Evolutionary conservation across 2,329 filamentous ascomycete genomes (phyloP), one percentile per base, ranked within the genome.

Genomic region (Diplodia intermedia): DNA sequence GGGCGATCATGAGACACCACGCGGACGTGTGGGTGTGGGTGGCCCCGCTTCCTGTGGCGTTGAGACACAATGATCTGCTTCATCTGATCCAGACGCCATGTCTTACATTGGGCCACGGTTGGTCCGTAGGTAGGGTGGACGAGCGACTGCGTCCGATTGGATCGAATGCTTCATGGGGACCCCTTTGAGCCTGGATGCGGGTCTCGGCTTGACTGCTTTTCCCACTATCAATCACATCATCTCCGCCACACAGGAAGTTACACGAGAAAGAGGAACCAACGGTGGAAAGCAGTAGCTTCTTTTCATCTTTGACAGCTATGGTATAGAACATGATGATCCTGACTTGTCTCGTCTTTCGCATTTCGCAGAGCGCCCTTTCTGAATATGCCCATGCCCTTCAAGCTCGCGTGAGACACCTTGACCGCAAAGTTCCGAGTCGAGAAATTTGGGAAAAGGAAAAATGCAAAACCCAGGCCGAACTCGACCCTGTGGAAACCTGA

Each of bases 251-350:
- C 26, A 26, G 26, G 26, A 26, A 4, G 31, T 8, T 36, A 18
- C 29, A 31, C 52, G n/a, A n/a, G 31, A 8, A n/a, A n/a, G 11
- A 53, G n/a, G 12, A 29, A 18, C 38, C 2, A 49, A 33, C 8
- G 6, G 26, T 14, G 18, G 49, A 43, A 36, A 49, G 29, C 23
- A 52, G n/a, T 47, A 15, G 60, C 47, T 31, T 38, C 20, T 33
- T 63, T 52, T 63, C 8, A 38, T 49, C 29, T 63, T 38, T 18
- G 43, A 63, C 18, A 52, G 47, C 14, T 52, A 52, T 47, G 43
- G 43, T 47, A 47, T 52, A 52, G 18, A 53, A 62, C 26, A 33
- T 33, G 29, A 26, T 15, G 38, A 33, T 29, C 60, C n/a, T 26
- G 23, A 20, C 15, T 8, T 29, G n/a, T 52, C 47, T 63, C 40